These are phyloP conservation scores for Chaetomiaceae sp. DNA, from an alignment of 2,329 filamentous ascomycete genomes.

Conservation along the genomic window DNA sequence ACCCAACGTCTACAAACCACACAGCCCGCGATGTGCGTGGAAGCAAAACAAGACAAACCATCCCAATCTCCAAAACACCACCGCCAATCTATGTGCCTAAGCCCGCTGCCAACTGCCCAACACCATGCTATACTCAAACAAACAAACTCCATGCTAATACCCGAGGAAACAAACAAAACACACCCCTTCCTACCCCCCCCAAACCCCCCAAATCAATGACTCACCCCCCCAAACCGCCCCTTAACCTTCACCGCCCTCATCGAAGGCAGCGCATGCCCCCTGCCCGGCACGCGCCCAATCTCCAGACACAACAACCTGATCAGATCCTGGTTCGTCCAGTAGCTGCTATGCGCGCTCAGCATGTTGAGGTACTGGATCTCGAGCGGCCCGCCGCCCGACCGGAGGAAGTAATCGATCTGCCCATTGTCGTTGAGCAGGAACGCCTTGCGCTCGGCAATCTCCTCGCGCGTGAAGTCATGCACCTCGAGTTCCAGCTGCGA, in stretches of 20 bases:
- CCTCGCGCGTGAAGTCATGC: constrained; percentile 89
- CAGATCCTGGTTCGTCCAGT: constrained; percentile 85
- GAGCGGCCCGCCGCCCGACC: constrained; percentile 76
- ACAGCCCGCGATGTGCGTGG: no score
- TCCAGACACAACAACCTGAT: constrained; percentile 87
- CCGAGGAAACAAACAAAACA: neutral
- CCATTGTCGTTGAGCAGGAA: constrained; percentile 91
- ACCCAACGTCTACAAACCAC: no score
- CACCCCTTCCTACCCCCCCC: neutral
- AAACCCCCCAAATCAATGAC: neutral
- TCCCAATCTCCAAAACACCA: no score
- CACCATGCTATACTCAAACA: no score
- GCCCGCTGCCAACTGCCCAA: no score
- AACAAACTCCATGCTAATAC: no score
- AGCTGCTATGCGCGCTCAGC: constrained; percentile 90
- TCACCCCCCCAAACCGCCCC: constrained; percentile 26
- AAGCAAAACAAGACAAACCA: no score
- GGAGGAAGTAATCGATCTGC: constrained; percentile 86
- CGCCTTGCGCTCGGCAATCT: constrained; percentile 85
- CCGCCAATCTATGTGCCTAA: no score
- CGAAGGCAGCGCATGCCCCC: constrained; percentile 50
- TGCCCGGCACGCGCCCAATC: constrained; percentile 70
- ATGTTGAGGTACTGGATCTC: constrained; percentile 98
- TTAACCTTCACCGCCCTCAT: constrained; percentile 57
- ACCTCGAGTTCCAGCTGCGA: constrained; percentile 86